Evolutionary conservation across 2,329 filamentous ascomycete species (phyloP).

Genomic region (Verticillium longisporum): DNA sequence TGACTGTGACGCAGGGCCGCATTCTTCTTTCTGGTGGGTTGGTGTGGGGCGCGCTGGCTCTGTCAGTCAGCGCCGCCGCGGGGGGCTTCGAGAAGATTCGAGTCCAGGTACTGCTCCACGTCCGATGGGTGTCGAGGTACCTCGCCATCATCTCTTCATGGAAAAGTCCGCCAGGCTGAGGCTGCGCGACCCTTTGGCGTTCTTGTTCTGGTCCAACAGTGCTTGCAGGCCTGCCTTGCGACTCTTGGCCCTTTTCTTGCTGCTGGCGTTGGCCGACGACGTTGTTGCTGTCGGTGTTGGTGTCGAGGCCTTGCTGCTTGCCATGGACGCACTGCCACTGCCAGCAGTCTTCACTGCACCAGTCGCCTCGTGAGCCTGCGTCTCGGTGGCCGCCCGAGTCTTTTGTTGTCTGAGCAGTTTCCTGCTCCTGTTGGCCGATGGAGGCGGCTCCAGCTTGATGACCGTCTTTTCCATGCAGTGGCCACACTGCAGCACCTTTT

Average conservation of each 20-base stretch:
- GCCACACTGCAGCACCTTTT: constrained; percentile 8
- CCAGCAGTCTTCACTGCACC: neutral
- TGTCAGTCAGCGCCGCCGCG: constrained; percentile 7
- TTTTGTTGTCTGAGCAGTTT: neutral
- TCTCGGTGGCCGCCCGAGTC: neutral
- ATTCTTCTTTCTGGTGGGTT: neutral
- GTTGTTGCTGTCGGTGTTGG: neutral
- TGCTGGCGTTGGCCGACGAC: constrained; percentile 44
- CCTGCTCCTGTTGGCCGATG: neutral
- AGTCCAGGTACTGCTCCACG: neutral
- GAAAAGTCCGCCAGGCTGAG: constrained; percentile 46
- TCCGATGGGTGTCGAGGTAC: neutral
- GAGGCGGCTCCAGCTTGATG: constrained; percentile 6
- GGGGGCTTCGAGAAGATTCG: constrained; percentile 12
- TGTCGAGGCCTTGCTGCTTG: neutral
- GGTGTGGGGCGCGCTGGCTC: neutral
- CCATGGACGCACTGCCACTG: neutral
- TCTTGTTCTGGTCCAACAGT: constrained; percentile 48
- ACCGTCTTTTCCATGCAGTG: constrained; percentile 6
- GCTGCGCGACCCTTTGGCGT: constrained; percentile 23
- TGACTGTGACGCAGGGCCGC: constrained; percentile 2
- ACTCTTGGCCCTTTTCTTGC: constrained; percentile 59
- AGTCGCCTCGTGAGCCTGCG: neutral
- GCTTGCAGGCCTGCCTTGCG: constrained; percentile 62
- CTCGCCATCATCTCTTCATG: constrained; percentile 33